phyloP scores from a whole-genome alignment of 306 rosid species.

The Casuarina equisetifolia region DNA sequence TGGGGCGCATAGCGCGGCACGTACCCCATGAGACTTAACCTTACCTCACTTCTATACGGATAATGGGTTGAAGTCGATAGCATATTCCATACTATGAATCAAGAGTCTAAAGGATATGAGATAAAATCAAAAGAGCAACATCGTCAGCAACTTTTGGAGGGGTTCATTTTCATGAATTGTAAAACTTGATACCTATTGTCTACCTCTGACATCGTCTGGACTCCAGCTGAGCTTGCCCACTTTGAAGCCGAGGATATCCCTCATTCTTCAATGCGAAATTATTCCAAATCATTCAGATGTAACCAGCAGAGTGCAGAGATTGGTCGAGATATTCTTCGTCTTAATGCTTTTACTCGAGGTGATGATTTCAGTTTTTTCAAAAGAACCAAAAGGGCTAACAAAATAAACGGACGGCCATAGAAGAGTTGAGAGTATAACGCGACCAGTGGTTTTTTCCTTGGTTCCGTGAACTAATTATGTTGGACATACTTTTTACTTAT shows the following conservation, averaged over 20 bases:
- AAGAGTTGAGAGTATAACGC: background rate
- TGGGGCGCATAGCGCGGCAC: too few species aligned
- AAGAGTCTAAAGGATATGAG: constrained; percentile 14
- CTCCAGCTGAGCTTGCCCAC: constrained; percentile 15
- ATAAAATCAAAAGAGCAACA: constrained; percentile 26
- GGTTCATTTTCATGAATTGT: too few species aligned
- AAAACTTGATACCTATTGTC: background rate
- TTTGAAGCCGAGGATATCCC: constrained; percentile 17
- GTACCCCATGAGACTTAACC: too few species aligned
- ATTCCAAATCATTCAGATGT: background rate
- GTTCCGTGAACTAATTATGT: too few species aligned
- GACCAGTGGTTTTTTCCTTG: too few species aligned
- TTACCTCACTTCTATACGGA: too few species aligned
- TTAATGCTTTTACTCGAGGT: background rate
- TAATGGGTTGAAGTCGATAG: background rate
- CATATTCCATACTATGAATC: constrained; percentile 11
- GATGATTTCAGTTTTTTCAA: background rate
- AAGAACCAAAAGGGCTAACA: background rate
- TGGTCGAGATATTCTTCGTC: background rate
- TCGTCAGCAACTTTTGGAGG: constrained; percentile 12
- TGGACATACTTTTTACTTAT: too few species aligned
- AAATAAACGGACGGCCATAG: background rate
- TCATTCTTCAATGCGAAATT: background rate
- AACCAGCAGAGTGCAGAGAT: background rate
- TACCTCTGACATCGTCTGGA: constrained; percentile 14